Evolutionary conservation across 164 flowering plant species (phyloP).

Genomic region (Warburgia ugandensis): DNA sequence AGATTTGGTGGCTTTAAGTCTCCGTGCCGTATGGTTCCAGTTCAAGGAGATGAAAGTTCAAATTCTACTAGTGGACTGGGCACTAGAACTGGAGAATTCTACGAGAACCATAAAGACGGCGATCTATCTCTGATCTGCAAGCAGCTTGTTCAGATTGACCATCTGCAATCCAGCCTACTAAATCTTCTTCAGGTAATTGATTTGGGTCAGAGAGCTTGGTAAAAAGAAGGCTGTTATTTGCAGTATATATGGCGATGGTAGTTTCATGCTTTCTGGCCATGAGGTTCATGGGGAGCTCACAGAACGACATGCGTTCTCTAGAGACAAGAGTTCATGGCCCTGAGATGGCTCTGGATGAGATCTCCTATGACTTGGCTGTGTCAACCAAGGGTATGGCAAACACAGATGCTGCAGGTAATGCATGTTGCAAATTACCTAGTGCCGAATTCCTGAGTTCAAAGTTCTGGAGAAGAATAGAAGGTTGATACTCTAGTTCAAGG

Average conservation of each 20-base stretch:
- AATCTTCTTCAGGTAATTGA: conserved; percentile 94
- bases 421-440: conserved; percentile 73
- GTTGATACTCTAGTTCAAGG: conserved; percentile 33
- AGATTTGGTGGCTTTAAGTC: conserved; percentile 37
- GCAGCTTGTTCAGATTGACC: conserved; percentile 84
- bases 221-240: too few species aligned
- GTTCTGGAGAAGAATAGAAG: conserved; percentile 68
- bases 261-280: too few species aligned
- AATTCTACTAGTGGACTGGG: conserved; percentile 14
- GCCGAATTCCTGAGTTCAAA: conserved; percentile 79
- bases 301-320: conserved; percentile 66
- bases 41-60: conserved; percentile 29
- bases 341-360: conserved; percentile 76
- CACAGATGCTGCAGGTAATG: conserved; percentile 24
- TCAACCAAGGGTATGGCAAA: conserved; percentile 54
- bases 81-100: conserved; percentile 25
- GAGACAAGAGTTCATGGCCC: conserved; percentile 92
- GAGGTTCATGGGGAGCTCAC: conserved; percentile 80
- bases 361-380: conserved; percentile 69
- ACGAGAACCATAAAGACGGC: conserved; percentile 33
- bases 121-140: conserved; percentile 66
- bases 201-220: too few species aligned
- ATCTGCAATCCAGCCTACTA: conserved; percentile 68
- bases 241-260: too few species aligned
- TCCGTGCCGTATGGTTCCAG: conserved; percentile 69